A percentile compares a stretch with the other conserved stretches of the same genome.
phyloP scores from a whole-genome alignment of 345 rosid genomes.

The Citrus glauca region DNA sequence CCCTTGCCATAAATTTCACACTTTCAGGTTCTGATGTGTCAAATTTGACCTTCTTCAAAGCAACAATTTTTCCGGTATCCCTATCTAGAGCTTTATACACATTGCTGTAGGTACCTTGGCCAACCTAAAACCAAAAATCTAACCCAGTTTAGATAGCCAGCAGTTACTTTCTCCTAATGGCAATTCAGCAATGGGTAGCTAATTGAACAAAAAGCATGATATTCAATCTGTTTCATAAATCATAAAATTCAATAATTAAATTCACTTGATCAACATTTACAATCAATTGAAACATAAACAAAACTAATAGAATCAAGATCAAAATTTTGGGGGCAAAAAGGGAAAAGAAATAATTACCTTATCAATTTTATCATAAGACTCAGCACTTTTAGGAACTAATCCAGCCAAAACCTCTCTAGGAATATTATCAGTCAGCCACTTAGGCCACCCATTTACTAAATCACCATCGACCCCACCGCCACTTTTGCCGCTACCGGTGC shows the following conservation, averaged over 20 bases:
- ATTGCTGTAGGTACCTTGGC: constrained; percentile 73
- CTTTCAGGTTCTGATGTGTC: constrained; percentile 73
- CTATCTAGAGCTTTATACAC: constrained; percentile 74
- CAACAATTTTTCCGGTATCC: constrained; percentile 68
- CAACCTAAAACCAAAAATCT: constrained; percentile 32
- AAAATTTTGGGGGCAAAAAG: background rate
- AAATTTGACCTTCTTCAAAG: constrained; percentile 72
- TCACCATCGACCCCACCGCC: constrained; percentile 20
- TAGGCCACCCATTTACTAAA: constrained; percentile 58
- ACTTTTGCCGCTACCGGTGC: background rate
- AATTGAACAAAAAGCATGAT: background rate
- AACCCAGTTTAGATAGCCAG: background rate
- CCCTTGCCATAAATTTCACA: constrained; percentile 71
- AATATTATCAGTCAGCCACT: constrained; percentile 56
- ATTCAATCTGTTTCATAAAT: background rate
- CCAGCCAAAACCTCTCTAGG: constrained; percentile 45
- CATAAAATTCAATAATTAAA: background rate
- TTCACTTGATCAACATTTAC: background rate
- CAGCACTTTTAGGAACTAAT: constrained; percentile 58
- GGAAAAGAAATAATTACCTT: constrained; percentile 30
- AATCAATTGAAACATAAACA: background rate
- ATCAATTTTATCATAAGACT: constrained; percentile 54
- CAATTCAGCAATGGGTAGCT: background rate
- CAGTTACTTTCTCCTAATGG: background rate
- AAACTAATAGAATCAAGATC: background rate